phyloP scores from a whole-genome alignment of 345 rosid genomes.

The Brassica juncea region DNA sequence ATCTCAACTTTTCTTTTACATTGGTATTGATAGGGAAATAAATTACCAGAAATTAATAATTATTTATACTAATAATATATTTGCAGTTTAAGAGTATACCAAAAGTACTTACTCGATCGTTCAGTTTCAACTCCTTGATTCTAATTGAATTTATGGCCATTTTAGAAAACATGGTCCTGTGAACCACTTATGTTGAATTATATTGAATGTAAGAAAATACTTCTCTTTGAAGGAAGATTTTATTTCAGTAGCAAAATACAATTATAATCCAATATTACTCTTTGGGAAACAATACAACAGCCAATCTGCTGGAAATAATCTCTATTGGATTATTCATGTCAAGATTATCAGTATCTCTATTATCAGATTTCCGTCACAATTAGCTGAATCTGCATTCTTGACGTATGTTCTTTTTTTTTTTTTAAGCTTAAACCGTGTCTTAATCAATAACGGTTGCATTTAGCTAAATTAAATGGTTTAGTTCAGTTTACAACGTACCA shows the following conservation, averaged over 20 bases:
- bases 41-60: neutral
- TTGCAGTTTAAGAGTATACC: neutral
- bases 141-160: neutral
- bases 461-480: neutral
- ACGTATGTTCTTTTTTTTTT: neutral
- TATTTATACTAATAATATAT: neutral
- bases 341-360: neutral
- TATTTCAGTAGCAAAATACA: neutral
- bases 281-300: neutral
- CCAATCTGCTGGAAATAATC: neutral
- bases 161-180: neutral
- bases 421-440: neutral
- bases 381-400: neutral
- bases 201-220: neutral
- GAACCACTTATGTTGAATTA: neutral
- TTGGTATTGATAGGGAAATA: neutral
- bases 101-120: conserved; percentile 5
- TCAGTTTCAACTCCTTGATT: conserved; percentile 1
- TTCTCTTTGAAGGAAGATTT: conserved; percentile 1
- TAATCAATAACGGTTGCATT: neutral
- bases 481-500: neutral
- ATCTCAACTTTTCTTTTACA: neutral
- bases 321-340: neutral
- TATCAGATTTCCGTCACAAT: neutral
- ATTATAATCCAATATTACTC: neutral